phyloP scores from a whole-genome alignment of 148 eudicot species.

The Spergularia marina region DNA sequence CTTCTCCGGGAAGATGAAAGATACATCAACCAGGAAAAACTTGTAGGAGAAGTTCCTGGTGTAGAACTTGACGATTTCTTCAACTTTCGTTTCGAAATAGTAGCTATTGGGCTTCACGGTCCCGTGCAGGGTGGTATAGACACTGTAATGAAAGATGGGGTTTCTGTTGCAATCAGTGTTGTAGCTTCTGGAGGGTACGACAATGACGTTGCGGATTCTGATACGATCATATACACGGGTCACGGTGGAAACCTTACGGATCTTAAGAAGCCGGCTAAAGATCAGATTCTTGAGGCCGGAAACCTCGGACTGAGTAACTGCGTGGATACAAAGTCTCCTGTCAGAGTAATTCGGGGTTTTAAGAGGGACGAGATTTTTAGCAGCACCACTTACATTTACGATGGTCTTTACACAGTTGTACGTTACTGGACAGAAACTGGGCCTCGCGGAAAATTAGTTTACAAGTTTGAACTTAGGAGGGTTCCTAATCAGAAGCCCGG shows the following conservation, averaged over 20 bases:
- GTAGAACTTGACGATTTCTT: constrained; percentile 89
- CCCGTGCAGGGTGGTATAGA: constrained; percentile 76
- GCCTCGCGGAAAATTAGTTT: constrained; percentile 53
- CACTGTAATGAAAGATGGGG: constrained; percentile 34
- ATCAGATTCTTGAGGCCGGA: constrained; percentile 85
- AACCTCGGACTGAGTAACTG: constrained; percentile 72
- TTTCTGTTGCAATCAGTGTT: constrained; percentile 59
- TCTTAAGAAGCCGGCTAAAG: constrained; percentile 53
- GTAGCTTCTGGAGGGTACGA: constrained; percentile 79
- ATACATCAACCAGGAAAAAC: constrained; percentile 41
- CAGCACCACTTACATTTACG: constrained; percentile 60
- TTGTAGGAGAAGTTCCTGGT: constrained; percentile 67
- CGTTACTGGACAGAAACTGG: constrained; percentile 53
- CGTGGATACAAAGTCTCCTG: constrained; percentile 43
- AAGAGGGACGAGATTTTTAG: constrained; percentile 44
- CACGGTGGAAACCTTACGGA: constrained; percentile 61
- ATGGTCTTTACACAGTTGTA: constrained; percentile 70
- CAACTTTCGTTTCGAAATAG: constrained; percentile 73
- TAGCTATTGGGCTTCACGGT: constrained; percentile 74
- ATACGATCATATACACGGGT: constrained; percentile 68
- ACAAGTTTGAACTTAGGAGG: constrained; percentile 64
- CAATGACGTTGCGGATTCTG: constrained; percentile 60
- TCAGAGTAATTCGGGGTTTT: constrained; percentile 77
- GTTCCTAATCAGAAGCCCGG: constrained; percentile 70
- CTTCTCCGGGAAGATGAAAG: constrained; percentile 44